These are phyloP conservation scores for Phytophthora multivora DNA, from an alignment of 352 stramenopile species.

Conservation along the genomic window DNA sequence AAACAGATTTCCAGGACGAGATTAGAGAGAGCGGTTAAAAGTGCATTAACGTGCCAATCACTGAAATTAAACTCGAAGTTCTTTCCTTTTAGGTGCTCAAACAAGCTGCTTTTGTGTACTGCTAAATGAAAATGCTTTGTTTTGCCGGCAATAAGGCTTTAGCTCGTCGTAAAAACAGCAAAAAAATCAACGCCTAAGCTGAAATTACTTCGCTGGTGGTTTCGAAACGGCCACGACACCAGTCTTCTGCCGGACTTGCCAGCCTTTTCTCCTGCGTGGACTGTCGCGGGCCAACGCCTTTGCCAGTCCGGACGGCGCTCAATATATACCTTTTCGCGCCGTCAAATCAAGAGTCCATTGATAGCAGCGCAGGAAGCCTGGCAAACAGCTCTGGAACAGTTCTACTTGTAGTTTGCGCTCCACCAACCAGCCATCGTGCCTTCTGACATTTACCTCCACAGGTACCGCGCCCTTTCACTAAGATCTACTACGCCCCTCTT, in stretches of 20 bases:
- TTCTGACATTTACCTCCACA: neutral
- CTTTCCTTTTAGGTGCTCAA: no score
- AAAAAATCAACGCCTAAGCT: neutral
- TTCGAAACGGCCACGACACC: conserved; percentile 22
- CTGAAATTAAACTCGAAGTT: no score
- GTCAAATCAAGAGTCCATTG: conserved; percentile 15
- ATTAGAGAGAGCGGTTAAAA: conserved; percentile 1
- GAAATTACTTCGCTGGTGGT: conserved; percentile 3
- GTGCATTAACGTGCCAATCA: neutral
- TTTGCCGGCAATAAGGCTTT: no score
- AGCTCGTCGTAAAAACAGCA: no score
- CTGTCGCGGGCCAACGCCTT: neutral
- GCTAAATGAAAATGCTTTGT: no score
- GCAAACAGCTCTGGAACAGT: neutral
- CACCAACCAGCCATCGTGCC: neutral
- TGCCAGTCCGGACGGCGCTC: neutral
- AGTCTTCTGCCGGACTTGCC: conserved; percentile 8
- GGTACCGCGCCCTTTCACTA: conserved; percentile 33
- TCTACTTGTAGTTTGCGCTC: neutral
- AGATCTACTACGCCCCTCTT: conserved; percentile 14
- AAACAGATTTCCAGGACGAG: neutral
- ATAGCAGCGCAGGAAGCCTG: neutral
- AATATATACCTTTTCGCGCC: conserved; percentile 29
- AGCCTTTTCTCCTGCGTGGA: conserved; percentile 5
- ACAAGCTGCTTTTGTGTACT: no score